A percentile compares a stretch with the other conserved stretches of the same genome.
phyloP scores from a whole-genome alignment of 345 rosid species.

The Sonneratia alba region DNA sequence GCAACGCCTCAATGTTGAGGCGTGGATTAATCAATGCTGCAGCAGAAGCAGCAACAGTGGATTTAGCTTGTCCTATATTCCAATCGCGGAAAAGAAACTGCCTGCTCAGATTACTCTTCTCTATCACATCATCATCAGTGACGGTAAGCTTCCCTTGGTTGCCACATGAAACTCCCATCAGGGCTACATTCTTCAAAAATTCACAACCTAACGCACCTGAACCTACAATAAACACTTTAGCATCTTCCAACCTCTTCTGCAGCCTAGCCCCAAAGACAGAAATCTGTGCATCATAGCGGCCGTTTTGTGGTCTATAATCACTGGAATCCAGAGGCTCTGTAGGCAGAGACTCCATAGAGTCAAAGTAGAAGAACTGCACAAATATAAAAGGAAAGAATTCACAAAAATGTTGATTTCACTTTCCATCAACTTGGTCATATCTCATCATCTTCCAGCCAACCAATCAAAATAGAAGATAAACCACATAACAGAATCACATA shows the following conservation, averaged over 20 bases:
- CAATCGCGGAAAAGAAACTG: conserved; percentile 98
- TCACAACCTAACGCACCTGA: conserved; percentile 99
- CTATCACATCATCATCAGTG: conserved; percentile 99
- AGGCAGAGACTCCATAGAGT: conserved; percentile 91
- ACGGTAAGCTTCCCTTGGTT: conserved; percentile 68
- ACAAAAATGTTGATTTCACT: not conserved
- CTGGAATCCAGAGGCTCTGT: conserved; percentile 53
- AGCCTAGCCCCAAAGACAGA: conserved; percentile 93
- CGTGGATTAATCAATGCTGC: conserved; percentile 65
- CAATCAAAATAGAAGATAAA: not conserved
- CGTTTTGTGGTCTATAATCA: conserved; percentile 58
- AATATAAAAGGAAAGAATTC: conserved; percentile 3
- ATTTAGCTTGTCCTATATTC: conserved; percentile 99
- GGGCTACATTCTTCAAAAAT: conserved; percentile 83
- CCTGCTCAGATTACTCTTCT: conserved; percentile 98
- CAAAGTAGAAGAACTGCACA: conserved; percentile 88
- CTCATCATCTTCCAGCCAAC: not conserved
- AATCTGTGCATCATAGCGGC: conserved; percentile 95
- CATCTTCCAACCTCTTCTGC: conserved; percentile 90
- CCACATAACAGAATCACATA: not conserved
- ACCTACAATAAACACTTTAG: conserved; percentile 72
- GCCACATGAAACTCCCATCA: conserved; percentile 96
- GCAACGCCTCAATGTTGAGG: conserved; percentile 77
- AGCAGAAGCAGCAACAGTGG: conserved; percentile 96
- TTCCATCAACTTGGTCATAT: not conserved